These are phyloP conservation scores for Suhomyces xylopsoci DNA, from an alignment of 805 yeast genomes.

Conservation along the genomic window DNA sequence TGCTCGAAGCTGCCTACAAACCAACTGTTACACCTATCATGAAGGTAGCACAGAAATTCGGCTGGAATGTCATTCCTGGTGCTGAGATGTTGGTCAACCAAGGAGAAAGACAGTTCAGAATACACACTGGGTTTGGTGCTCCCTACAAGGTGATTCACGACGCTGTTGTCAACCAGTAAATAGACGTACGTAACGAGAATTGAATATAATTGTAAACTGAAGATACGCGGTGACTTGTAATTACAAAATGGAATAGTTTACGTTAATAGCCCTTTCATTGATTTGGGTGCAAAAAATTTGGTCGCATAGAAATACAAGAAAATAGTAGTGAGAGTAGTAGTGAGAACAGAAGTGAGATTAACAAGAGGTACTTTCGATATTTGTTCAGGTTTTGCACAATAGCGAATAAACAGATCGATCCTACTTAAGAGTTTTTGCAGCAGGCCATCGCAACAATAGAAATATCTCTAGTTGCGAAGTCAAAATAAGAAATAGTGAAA, in stretches of 20 bases:
- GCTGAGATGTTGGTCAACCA: slow-evolving; percentile 90
- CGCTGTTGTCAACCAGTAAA: slow-evolving; percentile 43
- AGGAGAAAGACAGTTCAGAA: slow-evolving; percentile 81
- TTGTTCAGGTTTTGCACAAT: neutral
- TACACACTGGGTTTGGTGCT: slow-evolving; percentile 68
- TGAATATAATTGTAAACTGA: neutral
- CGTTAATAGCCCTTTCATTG: neutral
- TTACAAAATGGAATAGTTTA: neutral
- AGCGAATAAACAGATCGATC: neutral
- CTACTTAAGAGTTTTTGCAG: neutral
- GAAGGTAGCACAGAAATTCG: slow-evolving; percentile 62
- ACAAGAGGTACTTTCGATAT: too few species aligned
- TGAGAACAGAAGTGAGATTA: too few species aligned
- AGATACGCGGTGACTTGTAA: neutral
- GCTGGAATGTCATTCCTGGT: slow-evolving; percentile 88
- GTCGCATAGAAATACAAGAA: neutral
- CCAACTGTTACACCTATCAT: slow-evolving; percentile 85
- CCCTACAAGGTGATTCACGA: slow-evolving; percentile 60
- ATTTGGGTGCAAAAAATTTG: neutral
- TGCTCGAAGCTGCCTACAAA: slow-evolving; percentile 93
- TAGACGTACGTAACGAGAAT: neutral
- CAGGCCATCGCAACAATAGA: neutral
- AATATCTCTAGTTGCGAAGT: neutral
- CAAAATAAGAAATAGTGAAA: neutral
- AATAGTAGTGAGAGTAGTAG: neutral